phyloP scores from a whole-genome alignment of 306 rosid species.

The Casuarina glauca region DNA sequence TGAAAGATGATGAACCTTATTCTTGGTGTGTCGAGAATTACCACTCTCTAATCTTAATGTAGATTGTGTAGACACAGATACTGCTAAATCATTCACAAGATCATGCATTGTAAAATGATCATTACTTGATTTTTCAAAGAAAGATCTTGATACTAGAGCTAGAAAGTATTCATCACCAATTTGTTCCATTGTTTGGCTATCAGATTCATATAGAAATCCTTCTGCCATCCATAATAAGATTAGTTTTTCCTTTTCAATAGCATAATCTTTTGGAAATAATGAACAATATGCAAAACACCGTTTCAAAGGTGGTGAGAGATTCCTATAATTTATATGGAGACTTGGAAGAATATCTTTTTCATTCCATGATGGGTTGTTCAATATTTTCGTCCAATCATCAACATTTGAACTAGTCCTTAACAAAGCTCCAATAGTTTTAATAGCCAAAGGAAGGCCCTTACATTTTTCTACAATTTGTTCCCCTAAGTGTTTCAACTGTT shows the following conservation, averaged over 20 bases:
- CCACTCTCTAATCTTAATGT: background rate
- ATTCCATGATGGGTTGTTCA: slow-evolving; percentile 4
- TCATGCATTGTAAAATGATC: slow-evolving; percentile 22
- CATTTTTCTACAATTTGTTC: slow-evolving; percentile 16
- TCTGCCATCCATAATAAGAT: too few relatives aligned
- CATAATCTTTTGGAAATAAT: slow-evolving; percentile 28
- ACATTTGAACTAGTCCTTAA: background rate
- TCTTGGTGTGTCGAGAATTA: background rate
- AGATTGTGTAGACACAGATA: background rate
- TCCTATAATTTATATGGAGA: slow-evolving; percentile 12
- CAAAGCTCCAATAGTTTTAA: slow-evolving; percentile 20
- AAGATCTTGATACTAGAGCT: too few relatives aligned
- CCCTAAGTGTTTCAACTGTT: background rate
- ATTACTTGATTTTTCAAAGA: too few relatives aligned
- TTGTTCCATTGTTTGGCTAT: too few relatives aligned
- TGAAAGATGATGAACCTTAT: slow-evolving; percentile 16
- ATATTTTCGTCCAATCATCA: background rate
- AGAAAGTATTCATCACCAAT: too few relatives aligned
- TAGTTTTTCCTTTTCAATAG: background rate
- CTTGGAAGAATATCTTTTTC: background rate
- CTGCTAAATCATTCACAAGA: slow-evolving; percentile 23
- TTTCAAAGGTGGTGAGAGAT: background rate
- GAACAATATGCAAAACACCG: slow-evolving; percentile 24
- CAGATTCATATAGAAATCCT: too few relatives aligned
- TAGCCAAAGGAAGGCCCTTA: slow-evolving; percentile 23